Evolutionary conservation across 345 rosid species (phyloP).

Genomic region (Arabis alpina): DNA sequence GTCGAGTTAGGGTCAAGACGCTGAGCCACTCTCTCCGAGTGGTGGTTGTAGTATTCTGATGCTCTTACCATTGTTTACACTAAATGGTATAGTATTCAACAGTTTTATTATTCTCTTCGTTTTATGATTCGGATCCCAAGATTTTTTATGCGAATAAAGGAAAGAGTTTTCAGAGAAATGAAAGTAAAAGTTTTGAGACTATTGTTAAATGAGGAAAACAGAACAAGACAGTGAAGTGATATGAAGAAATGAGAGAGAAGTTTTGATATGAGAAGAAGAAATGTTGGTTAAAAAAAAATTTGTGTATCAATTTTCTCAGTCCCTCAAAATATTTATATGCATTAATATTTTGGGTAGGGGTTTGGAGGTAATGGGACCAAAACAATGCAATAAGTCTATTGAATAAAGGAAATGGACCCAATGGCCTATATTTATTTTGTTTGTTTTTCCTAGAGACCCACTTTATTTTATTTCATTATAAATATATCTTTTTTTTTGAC

Average conservation of each 20-base stretch:
- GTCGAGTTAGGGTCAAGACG: slow-evolving; percentile 20
- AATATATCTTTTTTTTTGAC: no score
- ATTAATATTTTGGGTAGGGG: slow-evolving; percentile 26
- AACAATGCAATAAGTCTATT: slow-evolving; percentile 35
- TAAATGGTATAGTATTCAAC: not conserved
- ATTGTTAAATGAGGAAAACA: slow-evolving; percentile 22
- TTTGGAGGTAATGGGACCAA: slow-evolving; percentile 37
- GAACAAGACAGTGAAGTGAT: slow-evolving; percentile 26
- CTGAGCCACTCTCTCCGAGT: slow-evolving; percentile 15
- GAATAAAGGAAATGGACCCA: slow-evolving; percentile 48
- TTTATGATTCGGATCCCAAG: slow-evolving; percentile 28
- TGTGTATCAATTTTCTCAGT: slow-evolving; percentile 33
- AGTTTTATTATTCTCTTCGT: slow-evolving; percentile 11
- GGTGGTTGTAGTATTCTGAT: slow-evolving; percentile 30
- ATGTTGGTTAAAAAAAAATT: slow-evolving; percentile 3
- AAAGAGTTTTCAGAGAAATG: not conserved
- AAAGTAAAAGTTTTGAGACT: slow-evolving; percentile 15
- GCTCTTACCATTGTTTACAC: slow-evolving; percentile 36
- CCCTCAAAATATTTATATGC: slow-evolving; percentile 44
- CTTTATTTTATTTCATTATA: not conserved
- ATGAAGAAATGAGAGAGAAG: slow-evolving; percentile 22
- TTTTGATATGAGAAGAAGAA: slow-evolving; percentile 22
- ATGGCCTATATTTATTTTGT: slow-evolving; percentile 4
- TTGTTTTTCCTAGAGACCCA: slow-evolving; percentile 6
- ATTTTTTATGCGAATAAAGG: not conserved